Percentiles rank a stretch among this genome's conserved stretches.
Evolutionary conservation across 805 yeast species (phyloP).

Genomic region (Pichia nakasei): DNA sequence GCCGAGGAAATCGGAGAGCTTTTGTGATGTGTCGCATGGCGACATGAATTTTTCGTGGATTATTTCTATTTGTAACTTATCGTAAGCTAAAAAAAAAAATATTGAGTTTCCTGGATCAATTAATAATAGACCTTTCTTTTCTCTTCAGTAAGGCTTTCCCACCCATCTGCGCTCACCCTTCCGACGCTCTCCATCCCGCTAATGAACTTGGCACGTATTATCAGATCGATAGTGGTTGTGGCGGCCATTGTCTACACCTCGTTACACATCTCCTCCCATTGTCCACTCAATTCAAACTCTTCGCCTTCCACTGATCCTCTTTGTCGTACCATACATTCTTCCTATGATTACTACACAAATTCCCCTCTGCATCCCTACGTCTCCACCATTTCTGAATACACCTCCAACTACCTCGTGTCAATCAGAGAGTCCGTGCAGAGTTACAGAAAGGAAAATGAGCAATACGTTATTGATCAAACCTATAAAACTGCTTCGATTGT

Average conservation of each 20-base stretch:
- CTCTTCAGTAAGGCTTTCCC: too few relatives aligned
- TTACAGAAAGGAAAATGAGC: slow-evolving; percentile 6
- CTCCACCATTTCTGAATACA: neutral
- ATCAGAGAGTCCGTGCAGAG: neutral
- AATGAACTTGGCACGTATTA: neutral
- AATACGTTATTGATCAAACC: slow-evolving; percentile 2
- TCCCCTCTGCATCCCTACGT: slow-evolving; percentile 7
- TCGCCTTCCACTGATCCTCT: neutral
- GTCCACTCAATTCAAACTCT: neutral
- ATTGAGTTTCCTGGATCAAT: too few relatives aligned
- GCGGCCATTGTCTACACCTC: neutral
- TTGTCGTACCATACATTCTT: neutral
- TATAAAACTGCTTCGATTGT: neutral
- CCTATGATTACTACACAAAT: neutral
- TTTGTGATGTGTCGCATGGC: neutral
- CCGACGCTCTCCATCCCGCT: too few relatives aligned
- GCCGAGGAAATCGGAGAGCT: slow-evolving; percentile 10
- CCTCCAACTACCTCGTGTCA: neutral
- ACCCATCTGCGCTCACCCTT: too few relatives aligned
- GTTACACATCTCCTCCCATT: neutral
- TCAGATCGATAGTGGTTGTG: neutral
- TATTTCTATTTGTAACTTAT: neutral
- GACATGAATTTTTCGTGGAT: too few relatives aligned
- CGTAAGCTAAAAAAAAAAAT: too few relatives aligned
- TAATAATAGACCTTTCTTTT: too few relatives aligned